Conservation (phyloP, 2,329 filamentous ascomycete species). For the Arachnopeziza araneosa region DNA sequence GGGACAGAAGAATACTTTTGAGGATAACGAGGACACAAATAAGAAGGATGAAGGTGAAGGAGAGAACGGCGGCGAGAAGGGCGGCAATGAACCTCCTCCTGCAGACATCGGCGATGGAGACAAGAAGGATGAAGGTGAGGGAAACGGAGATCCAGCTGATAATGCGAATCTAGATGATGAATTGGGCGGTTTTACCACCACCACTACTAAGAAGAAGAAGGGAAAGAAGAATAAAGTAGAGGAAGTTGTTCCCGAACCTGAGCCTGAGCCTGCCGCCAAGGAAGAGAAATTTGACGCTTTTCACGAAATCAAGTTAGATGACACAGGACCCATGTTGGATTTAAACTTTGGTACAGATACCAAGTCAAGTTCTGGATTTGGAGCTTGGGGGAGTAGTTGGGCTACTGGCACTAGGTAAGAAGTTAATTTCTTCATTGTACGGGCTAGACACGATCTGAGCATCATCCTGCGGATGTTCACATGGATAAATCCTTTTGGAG, state of each 20-base stretch:
- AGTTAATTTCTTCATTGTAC: neutral
- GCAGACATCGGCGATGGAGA: slow-evolving; percentile 26
- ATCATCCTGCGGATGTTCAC: neutral
- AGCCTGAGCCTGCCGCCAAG: slow-evolving; percentile 29
- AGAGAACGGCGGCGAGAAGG: slow-evolving; percentile 31
- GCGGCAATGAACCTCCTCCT: slow-evolving; percentile 12
- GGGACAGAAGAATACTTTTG: slow-evolving; percentile 40
- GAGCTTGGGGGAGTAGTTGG: slow-evolving; percentile 58
- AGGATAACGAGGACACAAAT: slow-evolving; percentile 39
- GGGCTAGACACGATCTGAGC: neutral
- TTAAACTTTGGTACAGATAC: slow-evolving; percentile 45
- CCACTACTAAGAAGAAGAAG: slow-evolving; percentile 40
- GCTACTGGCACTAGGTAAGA: slow-evolving; percentile 38
- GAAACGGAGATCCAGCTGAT: slow-evolving; percentile 31
- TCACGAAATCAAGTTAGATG: slow-evolving; percentile 63
- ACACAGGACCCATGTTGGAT: slow-evolving; percentile 51
- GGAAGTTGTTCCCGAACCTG: slow-evolving; percentile 27
- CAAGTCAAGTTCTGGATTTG: slow-evolving; percentile 42
- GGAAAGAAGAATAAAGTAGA: slow-evolving; percentile 39
- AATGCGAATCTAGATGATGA: slow-evolving; percentile 22
- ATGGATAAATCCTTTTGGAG: neutral
- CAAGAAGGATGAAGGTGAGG: slow-evolving; percentile 30
- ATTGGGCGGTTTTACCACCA: slow-evolving; percentile 42
- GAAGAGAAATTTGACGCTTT: slow-evolving; percentile 48
- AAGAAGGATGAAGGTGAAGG: slow-evolving; percentile 38